Evolutionary conservation across 768 basidiomycete genomes (phyloP), one percentile per base, ranked within the genome.

Genomic region (Sistotremastrum suecicum): DNA sequence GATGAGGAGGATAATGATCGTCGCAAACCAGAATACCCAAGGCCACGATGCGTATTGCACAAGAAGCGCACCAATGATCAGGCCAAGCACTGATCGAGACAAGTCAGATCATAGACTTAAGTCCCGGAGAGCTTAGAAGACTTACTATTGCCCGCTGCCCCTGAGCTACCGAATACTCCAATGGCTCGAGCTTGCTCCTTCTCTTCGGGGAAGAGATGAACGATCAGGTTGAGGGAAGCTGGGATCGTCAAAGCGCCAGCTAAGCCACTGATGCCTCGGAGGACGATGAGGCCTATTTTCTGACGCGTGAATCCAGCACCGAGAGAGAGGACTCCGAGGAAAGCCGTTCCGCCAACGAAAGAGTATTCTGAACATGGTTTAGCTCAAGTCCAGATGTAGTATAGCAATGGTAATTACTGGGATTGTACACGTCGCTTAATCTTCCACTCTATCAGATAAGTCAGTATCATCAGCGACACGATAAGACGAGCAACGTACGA

Each of bases 1-100:
- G 8, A 68, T 57, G 10, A 60, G 52, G 5, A 63, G 43, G 36
- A 63, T 54, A 34, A 74, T 45, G 35, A 72, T 63, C 2, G 68
- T 63, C 34, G 64, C 57, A 48, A 69, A 64, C 55, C 67, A 74
- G 54, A 77, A 75, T 12, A 74, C 63, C 74, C 73, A 74, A 30
- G 55, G 63, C 60, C 68, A 76, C 7, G 66, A 63, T 2, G 59
- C 58, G 33, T 57, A 66, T 37, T 60, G 51, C 3, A 67, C 64
- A 39, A 73, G 61, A n/a, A 67, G 29, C 1, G 69, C 71, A 6
- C 71, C 71, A 9, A 70, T 60, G 30, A 69, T 45, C n/a, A 69
- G 53, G 1, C 70, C 69, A 38, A 66, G 48, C 4, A 68, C 67
- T 70, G 39, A 11, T 36, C 8, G 12, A 11, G 33, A 42, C 32